Conservation (phyloP, 768 basidiomycete genomes). For the Hypsizygus marmoreus region DNA sequence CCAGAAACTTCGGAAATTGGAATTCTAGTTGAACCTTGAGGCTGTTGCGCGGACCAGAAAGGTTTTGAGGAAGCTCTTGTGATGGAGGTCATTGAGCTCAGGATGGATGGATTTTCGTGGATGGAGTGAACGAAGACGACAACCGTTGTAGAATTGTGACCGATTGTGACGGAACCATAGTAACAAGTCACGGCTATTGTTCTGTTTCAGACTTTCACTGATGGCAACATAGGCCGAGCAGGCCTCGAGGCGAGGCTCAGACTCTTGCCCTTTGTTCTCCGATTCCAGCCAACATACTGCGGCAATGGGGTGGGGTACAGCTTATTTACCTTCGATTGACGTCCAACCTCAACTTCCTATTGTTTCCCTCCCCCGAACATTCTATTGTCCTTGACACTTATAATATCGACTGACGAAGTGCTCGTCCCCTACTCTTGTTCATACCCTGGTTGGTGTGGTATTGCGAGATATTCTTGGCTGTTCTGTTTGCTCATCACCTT, state of each 20-base stretch:
- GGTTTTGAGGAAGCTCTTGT: too few species aligned
- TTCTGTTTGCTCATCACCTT: neutral
- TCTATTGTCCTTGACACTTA: conserved; percentile 6
- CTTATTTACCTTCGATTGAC: neutral
- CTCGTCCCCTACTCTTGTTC: neutral
- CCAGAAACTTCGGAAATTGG: too few species aligned
- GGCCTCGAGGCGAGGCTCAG: conserved; percentile 1
- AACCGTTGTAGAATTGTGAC: too few species aligned
- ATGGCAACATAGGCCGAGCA: conserved; percentile 8
- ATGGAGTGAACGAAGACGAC: too few species aligned
- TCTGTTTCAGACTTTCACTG: conserved; percentile 8
- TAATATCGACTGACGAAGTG: neutral
- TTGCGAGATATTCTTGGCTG: neutral
- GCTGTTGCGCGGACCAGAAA: too few species aligned
- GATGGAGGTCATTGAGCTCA: too few species aligned
- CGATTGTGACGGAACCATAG: too few species aligned
- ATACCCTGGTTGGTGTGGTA: conserved; percentile 17
- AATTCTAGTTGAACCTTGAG: too few species aligned
- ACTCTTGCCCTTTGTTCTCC: conserved; percentile 15
- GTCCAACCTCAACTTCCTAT: conserved; percentile 4
- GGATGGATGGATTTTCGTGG: too few species aligned
- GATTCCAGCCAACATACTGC: neutral
- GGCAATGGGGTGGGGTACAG: neutral
- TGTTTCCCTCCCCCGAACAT: conserved; percentile 5
- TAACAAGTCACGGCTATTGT: too few species aligned